Conservation (phyloP, 805 yeast genomes). For the Ogataea ramenticola region DNA sequence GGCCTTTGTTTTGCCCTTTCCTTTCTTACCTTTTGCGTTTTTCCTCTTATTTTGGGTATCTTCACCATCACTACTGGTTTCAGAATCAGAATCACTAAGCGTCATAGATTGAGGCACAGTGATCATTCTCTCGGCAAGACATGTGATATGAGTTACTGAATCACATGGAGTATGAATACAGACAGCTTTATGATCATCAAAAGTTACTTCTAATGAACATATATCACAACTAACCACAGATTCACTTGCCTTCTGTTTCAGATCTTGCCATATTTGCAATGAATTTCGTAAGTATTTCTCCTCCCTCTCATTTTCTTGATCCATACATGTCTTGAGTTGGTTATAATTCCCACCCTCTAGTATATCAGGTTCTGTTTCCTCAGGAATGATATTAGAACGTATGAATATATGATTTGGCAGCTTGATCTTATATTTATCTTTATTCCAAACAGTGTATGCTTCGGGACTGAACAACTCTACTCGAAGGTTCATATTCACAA, state of each 20-base stretch:
- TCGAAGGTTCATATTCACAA: slow-evolving; percentile 36
- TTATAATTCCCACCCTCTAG: slow-evolving; percentile 23
- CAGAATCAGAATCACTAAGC: not conserved
- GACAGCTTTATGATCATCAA: slow-evolving; percentile 8
- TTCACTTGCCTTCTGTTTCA: slow-evolving; percentile 3
- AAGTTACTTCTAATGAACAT: slow-evolving; percentile 11
- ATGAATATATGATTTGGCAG: slow-evolving; percentile 16
- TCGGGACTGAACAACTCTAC: slow-evolving; percentile 37
- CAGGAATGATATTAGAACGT: slow-evolving; percentile 5
- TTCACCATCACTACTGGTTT: not conserved
- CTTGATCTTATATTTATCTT: slow-evolving; percentile 24
- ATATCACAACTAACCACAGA: slow-evolving; percentile 5
- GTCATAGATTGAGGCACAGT: not conserved
- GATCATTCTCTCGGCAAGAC: slow-evolving; percentile 10
- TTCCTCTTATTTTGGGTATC: slow-evolving; percentile 13
- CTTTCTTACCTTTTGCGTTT: slow-evolving; percentile 7
- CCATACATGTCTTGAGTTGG: slow-evolving; percentile 17
- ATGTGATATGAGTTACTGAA: slow-evolving; percentile 26
- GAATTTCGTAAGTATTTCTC: slow-evolving; percentile 11
- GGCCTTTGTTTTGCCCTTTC: too few relatives aligned
- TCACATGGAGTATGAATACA: slow-evolving; percentile 23
- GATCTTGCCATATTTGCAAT: slow-evolving; percentile 3
- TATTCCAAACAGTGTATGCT: slow-evolving; percentile 27
- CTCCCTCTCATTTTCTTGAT: slow-evolving; percentile 5
- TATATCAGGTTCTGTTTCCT: slow-evolving; percentile 3